These are phyloP conservation scores for Eugenia klotzschiana DNA, from an alignment of 441 rosid species.

Conservation along the genomic window DNA sequence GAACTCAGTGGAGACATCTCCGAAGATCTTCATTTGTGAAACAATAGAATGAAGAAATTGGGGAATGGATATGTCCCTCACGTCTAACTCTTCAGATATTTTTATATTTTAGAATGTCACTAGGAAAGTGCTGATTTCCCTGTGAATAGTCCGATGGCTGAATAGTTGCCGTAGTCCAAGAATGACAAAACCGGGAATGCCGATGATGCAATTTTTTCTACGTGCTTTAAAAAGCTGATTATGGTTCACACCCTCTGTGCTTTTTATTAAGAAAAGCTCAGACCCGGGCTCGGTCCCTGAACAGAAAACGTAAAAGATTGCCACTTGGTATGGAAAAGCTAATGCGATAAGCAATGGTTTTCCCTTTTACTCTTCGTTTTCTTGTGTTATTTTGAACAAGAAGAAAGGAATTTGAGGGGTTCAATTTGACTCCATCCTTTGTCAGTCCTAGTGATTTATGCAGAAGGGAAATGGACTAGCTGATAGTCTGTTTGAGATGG, in stretches of 20 bases:
- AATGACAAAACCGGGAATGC: background rate
- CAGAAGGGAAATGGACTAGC: background rate
- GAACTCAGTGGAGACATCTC: slow-evolving; percentile 5
- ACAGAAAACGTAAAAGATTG: background rate
- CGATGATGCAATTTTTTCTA: background rate
- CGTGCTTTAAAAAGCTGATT: background rate
- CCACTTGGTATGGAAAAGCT: background rate
- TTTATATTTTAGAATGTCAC: background rate
- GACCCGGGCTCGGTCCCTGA: background rate
- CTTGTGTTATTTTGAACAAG: background rate
- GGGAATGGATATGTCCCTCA: background rate
- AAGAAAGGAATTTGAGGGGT: background rate
- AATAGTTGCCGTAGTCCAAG: background rate
- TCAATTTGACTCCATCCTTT: background rate
- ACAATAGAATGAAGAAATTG: background rate
- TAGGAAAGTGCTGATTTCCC: background rate
- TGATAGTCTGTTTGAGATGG: background rate
- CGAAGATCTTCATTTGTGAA: slow-evolving; percentile 21
- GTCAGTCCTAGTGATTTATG: background rate
- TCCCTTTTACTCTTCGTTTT: background rate
- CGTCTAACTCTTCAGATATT: background rate
- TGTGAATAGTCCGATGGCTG: slow-evolving; percentile 18
- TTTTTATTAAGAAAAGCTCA: background rate
- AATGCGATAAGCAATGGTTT: background rate
- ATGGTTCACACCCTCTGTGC: background rate